These are phyloP conservation scores for Ogataea ganodermae DNA, from an alignment of 805 yeast genomes.

Conservation along the genomic window DNA sequence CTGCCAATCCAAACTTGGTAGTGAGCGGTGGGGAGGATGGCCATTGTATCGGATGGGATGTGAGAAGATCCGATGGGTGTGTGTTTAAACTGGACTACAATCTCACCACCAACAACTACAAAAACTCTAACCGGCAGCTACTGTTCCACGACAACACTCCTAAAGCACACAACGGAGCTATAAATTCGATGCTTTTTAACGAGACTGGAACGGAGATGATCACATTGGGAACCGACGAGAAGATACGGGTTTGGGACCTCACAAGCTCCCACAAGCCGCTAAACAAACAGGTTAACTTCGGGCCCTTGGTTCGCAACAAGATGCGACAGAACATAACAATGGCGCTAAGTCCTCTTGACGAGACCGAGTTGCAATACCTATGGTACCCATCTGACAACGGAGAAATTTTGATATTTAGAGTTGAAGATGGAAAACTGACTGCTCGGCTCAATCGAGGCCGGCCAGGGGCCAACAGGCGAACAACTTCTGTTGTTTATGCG, in stretches of 20 bases:
- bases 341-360: slow-evolving; percentile 50
- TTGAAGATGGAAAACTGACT: slow-evolving; percentile 63
- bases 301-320: slow-evolving; percentile 73
- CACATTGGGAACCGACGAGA: slow-evolving; percentile 80
- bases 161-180: slow-evolving; percentile 75
- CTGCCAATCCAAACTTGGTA: slow-evolving; percentile 56
- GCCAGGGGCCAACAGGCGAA: slow-evolving; percentile 39
- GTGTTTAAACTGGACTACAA: slow-evolving; percentile 60
- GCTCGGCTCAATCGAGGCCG: slow-evolving; percentile 53
- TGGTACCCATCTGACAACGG: slow-evolving; percentile 78
- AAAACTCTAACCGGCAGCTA: slow-evolving; percentile 23
- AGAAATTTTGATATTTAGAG: slow-evolving; percentile 60
- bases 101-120: slow-evolving; percentile 25
- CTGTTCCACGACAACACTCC: slow-evolving; percentile 29
- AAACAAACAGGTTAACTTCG: slow-evolving; percentile 71
- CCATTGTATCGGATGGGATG: slow-evolving; percentile 81
- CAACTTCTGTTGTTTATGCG: slow-evolving; percentile 54
- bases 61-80: slow-evolving; percentile 66
- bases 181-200: slow-evolving; percentile 79
- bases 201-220: slow-evolving; percentile 61
- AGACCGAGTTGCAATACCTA: slow-evolving; percentile 57
- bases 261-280: slow-evolving; percentile 45
- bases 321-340: slow-evolving; percentile 58
- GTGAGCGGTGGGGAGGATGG: slow-evolving; percentile 87
- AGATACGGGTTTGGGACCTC: slow-evolving; percentile 77